Base-by-base conservation (phyloP, 1,139 yeast genomes). In the Hanseniaspora gamundiae region DNA sequence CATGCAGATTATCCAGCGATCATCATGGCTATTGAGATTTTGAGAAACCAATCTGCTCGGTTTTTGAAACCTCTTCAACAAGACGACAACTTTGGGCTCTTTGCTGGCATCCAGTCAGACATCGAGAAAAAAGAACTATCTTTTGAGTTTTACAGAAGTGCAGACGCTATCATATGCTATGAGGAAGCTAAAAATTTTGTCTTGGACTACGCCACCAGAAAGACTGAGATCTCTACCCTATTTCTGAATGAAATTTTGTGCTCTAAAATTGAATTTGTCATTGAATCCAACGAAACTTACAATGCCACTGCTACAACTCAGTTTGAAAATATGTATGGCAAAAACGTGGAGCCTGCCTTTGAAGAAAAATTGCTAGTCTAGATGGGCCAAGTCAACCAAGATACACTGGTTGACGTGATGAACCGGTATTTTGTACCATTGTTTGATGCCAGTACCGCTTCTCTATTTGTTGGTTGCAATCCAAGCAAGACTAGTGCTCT, bases 11-110 rank as follows among this genome's bases (percentile, higher is more conserved):
- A 79, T 36, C 78, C 83, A 44, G 79, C 79, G 24, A 71, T 91
- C 40, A 72, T 80, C 0, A 70, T 91, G 20, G 87, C 91, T 8
- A 71, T 81, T 11, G 88, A 83, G 48, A 82, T 79, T 55, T 68
- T 91, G 48, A 81, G 80, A 52, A 83, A 87, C 24, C 86, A 85
- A 20, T 98, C 91, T 62, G 98, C 98, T 1, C 97, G 97, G 30
- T 80, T 88, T 51, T 91, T 97, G 96, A 75, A 87, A 57, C 95
- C 91, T 42, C 83, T 91, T 35, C 75, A 98, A 62, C 98, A 98
- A 35, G 75, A 87, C 1, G 98, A 24, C 26, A 24, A 98, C 1
- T 69, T 85, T 43, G 97, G 97, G 0, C 91, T 91, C 60, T 96
- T 95, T 27, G 93, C 91, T 1, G 69, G 66, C 44, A 69, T 86